Conservation (phyloP, 176 grass and related monocot species). For the Avena sativa region DNA sequence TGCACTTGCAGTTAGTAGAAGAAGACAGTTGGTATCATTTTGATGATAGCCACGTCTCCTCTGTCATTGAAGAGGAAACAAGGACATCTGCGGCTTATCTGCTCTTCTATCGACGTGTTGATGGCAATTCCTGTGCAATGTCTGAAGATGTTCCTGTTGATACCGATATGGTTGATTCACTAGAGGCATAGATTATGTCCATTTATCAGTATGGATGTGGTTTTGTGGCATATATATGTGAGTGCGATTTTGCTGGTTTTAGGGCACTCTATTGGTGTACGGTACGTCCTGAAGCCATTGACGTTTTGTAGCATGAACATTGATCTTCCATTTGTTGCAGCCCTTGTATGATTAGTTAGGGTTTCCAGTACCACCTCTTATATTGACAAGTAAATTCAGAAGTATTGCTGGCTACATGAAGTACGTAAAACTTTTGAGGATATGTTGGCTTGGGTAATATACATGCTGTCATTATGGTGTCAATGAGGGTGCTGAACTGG, state of each 20-base stretch:
- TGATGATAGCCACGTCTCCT: conserved; percentile 93
- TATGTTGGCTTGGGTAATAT: not conserved
- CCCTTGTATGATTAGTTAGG: not conserved
- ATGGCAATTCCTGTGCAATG: conserved; percentile 41
- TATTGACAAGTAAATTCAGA: not conserved
- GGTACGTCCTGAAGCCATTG: not conserved
- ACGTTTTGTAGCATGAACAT: conserved; percentile 22
- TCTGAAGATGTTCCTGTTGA: conserved; percentile 38
- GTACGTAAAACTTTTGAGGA: conserved; percentile 1
- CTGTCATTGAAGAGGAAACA: conserved; percentile 76
- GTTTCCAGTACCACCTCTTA: not conserved
- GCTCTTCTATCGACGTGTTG: conserved; percentile 78
- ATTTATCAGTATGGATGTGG: conserved; percentile 3
- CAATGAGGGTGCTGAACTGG: not conserved
- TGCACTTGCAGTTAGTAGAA: conserved; percentile 65
- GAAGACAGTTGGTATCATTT: conserved; percentile 96
- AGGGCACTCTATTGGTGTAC: not conserved
- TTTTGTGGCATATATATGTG: conserved; percentile 28
- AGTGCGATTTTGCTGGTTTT: conserved; percentile 3
- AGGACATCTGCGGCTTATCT: conserved; percentile 87
- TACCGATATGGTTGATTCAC: conserved; percentile 55
- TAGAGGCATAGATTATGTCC: conserved; percentile 39
- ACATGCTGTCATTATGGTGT: conserved; percentile 3
- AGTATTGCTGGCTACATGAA: not conserved
- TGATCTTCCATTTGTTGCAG: conserved; percentile 21